Evolutionary conservation across 768 basidiomycete species (phyloP).

Genomic region (Lentinula aciculospora): DNA sequence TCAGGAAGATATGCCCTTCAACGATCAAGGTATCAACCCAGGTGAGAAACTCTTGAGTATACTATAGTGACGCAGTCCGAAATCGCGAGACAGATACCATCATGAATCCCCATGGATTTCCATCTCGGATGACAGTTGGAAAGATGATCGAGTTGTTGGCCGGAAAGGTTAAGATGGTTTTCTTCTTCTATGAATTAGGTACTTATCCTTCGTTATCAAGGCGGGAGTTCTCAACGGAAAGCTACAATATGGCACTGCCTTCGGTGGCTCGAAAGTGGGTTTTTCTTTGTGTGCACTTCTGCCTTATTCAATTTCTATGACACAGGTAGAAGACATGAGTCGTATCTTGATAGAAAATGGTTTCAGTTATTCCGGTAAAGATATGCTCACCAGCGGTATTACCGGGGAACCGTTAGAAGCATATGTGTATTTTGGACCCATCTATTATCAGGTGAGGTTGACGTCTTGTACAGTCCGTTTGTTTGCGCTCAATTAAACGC

Average conservation of each 20-base stretch:
- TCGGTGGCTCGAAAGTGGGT: constrained; percentile 91
- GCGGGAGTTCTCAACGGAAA: constrained; percentile 89
- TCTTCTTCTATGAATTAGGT: not conserved
- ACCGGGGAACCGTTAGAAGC: constrained; percentile 95
- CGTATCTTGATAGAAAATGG: constrained; percentile 91
- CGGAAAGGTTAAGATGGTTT: constrained; percentile 64
- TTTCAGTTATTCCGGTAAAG: constrained; percentile 98
- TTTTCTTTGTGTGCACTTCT: not conserved
- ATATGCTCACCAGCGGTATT: constrained; percentile 97
- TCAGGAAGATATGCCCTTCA: constrained; percentile 99
- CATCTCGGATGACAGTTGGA: constrained; percentile 98
- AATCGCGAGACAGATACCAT: constrained; percentile 68
- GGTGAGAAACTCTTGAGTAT: constrained; percentile 39
- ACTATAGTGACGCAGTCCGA: not conserved
- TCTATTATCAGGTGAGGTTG: constrained; percentile 83
- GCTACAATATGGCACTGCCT: constrained; percentile 92
- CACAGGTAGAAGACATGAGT: constrained; percentile 95
- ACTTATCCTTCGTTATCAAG: constrained; percentile 26
- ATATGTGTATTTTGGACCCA: constrained; percentile 98
- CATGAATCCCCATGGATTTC: constrained; percentile 99
- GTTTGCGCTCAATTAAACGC: constrained; percentile 9
- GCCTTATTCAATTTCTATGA: not conserved
- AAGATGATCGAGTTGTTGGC: constrained; percentile 99
- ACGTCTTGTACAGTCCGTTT: not conserved
- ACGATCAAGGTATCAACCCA: constrained; percentile 92